phyloP scores from a whole-genome alignment of 352 stramenopile species.

The Globisporangium canariense region DNA sequence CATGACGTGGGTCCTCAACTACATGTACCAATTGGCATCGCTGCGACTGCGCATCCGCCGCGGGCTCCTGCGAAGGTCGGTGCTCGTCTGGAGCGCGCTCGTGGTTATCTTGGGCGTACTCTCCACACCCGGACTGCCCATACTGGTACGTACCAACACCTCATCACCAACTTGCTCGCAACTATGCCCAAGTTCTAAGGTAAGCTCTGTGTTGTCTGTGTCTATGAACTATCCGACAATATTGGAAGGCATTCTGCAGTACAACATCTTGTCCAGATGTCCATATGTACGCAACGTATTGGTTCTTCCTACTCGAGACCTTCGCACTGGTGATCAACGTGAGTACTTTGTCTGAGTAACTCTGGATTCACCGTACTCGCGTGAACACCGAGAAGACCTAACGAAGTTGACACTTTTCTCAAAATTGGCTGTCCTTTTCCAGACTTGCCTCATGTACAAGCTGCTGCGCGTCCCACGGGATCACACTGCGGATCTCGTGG shows the following conservation, averaged over 20 bases:
- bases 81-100: slow-evolving; percentile 17
- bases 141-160: slow-evolving; percentile 20
- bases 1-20: slow-evolving; percentile 48
- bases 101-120: slow-evolving; percentile 29
- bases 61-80: slow-evolving; percentile 18
- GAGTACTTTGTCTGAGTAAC: not conserved
- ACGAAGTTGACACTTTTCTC: not conserved
- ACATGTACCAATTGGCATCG: slow-evolving; percentile 33
- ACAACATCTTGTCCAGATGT: slow-evolving; percentile 24
- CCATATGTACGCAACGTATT: slow-evolving; percentile 30
- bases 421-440: not conserved
- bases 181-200: not conserved
- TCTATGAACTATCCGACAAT: not conserved
- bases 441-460: slow-evolving; percentile 37
- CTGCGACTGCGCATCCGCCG: slow-evolving; percentile 23
- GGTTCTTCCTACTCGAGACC: slow-evolving; percentile 41
- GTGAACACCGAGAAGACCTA: not conserved
- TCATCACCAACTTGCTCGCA: not conserved
- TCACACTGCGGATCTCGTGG: not conserved
- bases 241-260: slow-evolving; percentile 22
- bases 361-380: not conserved
- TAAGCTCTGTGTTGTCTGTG: slow-evolving; percentile 20
- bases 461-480: slow-evolving; percentile 19
- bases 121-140: slow-evolving; percentile 39
- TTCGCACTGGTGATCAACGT: slow-evolving; percentile 37